Conservation (phyloP, 2,329 filamentous ascomycete species). For the Cordyceps tenuipes region DNA sequence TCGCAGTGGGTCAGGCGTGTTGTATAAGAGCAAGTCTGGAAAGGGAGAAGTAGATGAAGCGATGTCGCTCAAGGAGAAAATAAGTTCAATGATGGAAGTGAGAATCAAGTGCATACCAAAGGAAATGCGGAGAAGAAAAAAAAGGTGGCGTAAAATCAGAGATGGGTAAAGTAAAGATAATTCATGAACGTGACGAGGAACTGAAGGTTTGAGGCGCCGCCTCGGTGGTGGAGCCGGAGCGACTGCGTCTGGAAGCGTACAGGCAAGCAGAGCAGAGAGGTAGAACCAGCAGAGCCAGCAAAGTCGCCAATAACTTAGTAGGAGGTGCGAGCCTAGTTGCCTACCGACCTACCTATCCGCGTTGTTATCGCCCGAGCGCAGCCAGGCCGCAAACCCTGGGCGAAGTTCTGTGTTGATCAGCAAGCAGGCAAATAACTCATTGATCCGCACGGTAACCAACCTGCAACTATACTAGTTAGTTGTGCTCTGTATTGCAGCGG, state of each 20-base stretch:
- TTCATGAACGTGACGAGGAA: neutral
- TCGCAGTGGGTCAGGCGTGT: neutral
- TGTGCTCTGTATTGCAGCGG: too few relatives aligned
- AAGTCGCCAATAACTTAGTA: too few relatives aligned
- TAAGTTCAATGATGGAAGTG: neutral
- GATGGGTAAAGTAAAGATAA: neutral
- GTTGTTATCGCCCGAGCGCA: too few relatives aligned
- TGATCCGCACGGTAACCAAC: neutral
- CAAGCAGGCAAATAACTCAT: too few relatives aligned
- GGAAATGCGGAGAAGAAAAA: neutral
- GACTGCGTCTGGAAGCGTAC: neutral
- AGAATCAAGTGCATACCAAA: neutral
- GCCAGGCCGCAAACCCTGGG: too few relatives aligned
- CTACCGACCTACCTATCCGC: too few relatives aligned
- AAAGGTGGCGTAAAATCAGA: neutral
- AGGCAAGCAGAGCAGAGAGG: too few relatives aligned
- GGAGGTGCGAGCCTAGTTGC: too few relatives aligned
- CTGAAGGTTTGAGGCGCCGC: constrained; percentile 2
- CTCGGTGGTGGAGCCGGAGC: neutral
- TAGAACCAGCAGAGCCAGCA: too few relatives aligned
- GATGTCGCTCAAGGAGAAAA: neutral
- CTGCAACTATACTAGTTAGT: neutral
- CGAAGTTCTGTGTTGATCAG: too few relatives aligned
- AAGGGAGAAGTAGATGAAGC: neutral
- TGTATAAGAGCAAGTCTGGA: neutral